Conservation (phyloP, 148 eudicot genomes). For the Chenopodium formosanum region DNA sequence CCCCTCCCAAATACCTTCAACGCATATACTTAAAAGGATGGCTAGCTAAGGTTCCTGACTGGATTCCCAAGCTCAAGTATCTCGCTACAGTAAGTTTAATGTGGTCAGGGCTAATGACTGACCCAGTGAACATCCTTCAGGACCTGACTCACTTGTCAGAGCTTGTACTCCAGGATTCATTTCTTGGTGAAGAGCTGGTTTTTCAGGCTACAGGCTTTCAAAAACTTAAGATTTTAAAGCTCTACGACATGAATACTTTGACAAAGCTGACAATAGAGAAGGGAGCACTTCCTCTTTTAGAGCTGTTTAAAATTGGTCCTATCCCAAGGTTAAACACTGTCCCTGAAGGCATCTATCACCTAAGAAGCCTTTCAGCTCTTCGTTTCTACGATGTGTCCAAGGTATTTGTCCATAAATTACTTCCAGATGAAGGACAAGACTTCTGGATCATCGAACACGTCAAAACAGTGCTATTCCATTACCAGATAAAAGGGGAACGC, state of each 20-base stretch:
- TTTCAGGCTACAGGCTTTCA: constrained; percentile 28
- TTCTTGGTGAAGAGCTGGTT: constrained; percentile 20
- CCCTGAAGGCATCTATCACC: constrained; percentile 21
- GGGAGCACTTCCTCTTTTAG: constrained; percentile 26
- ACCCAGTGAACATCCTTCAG: constrained; percentile 28
- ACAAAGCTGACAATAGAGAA: neutral
- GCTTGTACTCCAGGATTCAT: constrained; percentile 31
- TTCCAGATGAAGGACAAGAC: neutral
- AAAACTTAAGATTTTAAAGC: constrained; percentile 31
- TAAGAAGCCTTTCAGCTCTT: constrained; percentile 19
- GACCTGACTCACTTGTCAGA: constrained; percentile 33
- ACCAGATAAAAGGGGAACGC: constrained; percentile 12
- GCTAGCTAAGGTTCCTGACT: neutral
- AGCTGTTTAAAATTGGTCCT: constrained; percentile 11
- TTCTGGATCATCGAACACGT: constrained; percentile 1
- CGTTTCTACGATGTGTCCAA: constrained; percentile 18
- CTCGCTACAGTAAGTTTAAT: constrained; percentile 14
- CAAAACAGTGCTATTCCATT: neutral
- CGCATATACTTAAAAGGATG: constrained; percentile 22
- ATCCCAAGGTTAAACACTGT: constrained; percentile 11
- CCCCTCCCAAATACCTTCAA: neutral
- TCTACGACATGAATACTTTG: constrained; percentile 25
- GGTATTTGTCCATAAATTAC: constrained; percentile 12
- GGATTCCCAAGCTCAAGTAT: constrained; percentile 10
- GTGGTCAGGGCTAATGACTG: constrained; percentile 6